Evolutionary conservation across 352 stramenopile genomes (phyloP).

Genomic region (Phytophthora megakarya): DNA sequence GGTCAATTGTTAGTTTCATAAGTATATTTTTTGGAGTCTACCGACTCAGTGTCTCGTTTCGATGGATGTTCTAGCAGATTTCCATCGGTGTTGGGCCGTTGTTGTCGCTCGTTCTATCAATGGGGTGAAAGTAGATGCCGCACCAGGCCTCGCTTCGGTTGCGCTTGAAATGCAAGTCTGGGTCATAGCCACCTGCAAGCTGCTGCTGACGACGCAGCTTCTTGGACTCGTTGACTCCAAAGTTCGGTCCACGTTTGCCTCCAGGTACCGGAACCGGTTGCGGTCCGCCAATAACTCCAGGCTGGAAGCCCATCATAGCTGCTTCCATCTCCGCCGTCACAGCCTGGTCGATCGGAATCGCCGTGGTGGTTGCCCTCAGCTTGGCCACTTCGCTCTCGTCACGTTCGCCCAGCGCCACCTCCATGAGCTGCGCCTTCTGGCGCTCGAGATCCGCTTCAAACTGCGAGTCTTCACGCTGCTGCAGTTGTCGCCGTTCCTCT

Average conservation of each 20-base stretch:
- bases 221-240: conserved; percentile 80
- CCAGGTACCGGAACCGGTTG: conserved; percentile 80
- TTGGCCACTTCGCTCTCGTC: conserved; percentile 80
- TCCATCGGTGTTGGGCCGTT: conserved; percentile 50
- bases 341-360: conserved; percentile 84
- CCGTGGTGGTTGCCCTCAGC: conserved; percentile 75
- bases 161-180: conserved; percentile 75
- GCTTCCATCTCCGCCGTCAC: conserved; percentile 90
- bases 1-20: conserved; percentile 21
- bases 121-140: conserved; percentile 74
- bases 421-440: conserved; percentile 87
- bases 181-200: conserved; percentile 79
- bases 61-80: conserved; percentile 41
- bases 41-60: background rate
- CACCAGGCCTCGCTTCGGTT: conserved; percentile 82
- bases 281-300: conserved; percentile 67
- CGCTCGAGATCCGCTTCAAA: conserved; percentile 80
- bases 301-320: conserved; percentile 89
- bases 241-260: conserved; percentile 78
- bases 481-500: conserved; percentile 75
- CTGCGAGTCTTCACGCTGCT: conserved; percentile 81
- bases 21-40: conserved; percentile 13
- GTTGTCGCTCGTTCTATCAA: conserved; percentile 35
- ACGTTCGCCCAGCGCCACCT: conserved; percentile 82
- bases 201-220: conserved; percentile 83